Conservation (phyloP, 176 grass and related monocot species). For the Triticum turgidum region DNA sequence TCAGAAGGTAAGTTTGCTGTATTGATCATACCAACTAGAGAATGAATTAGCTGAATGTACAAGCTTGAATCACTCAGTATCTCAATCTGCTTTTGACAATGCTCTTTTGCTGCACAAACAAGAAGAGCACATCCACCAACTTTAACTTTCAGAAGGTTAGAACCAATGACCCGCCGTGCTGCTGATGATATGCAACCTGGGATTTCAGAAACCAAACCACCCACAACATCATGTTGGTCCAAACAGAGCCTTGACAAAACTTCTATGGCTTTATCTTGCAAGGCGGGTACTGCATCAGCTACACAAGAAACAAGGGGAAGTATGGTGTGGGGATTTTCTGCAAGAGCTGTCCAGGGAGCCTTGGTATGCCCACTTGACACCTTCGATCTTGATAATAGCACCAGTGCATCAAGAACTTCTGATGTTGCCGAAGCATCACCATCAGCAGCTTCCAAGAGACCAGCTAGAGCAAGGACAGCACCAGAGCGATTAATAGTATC, state of each 20-base stretch:
- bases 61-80: conserved; percentile 68
- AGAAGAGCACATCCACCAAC: conserved; percentile 92
- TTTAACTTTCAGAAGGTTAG: conserved; percentile 78
- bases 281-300: conserved; percentile 71
- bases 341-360: conserved; percentile 86
- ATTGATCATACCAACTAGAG: conserved; percentile 88
- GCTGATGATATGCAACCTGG: conserved; percentile 73
- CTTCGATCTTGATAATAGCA: conserved; percentile 83
- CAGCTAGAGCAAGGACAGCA: conserved; percentile 78
- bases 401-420: conserved; percentile 97
- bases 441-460: conserved; percentile 76
- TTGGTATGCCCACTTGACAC: conserved; percentile 68
- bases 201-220: conserved; percentile 81
- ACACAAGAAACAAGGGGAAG: conserved; percentile 86
- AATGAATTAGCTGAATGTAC: conserved; percentile 71
- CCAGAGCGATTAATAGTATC: conserved; percentile 84
- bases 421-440: conserved; percentile 71
- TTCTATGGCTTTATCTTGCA: conserved; percentile 99
- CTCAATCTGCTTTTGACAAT: conserved; percentile 83
- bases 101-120: conserved; percentile 74
- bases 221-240: conserved; percentile 74
- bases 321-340: conserved; percentile 86
- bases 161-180: conserved; percentile 67
- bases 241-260: conserved; percentile 81
- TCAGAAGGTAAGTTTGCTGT: conserved; percentile 57